Conservation (phyloP, 192 early-diverging fungal species). For the Linnemannia zychae region DNA sequence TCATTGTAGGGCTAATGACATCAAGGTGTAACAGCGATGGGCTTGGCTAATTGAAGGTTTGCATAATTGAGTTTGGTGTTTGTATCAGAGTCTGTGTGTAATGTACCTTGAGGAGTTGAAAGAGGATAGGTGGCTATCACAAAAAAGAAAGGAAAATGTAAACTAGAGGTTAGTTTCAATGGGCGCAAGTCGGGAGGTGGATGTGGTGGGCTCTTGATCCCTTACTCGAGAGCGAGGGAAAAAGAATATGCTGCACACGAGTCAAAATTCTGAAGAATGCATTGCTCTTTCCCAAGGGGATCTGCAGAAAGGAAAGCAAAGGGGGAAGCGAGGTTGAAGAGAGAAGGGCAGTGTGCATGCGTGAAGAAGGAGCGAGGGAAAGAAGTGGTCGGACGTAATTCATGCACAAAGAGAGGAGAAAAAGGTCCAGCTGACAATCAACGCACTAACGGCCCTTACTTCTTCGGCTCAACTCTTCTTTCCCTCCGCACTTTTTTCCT, state of each 20-base stretch:
- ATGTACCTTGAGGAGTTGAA: slow-evolving; percentile 48
- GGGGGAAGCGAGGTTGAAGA: too few species aligned
- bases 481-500: background rate
- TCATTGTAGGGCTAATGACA: background rate
- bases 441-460: background rate
- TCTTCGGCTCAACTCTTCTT: background rate
- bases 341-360: background rate
- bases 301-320: background rate
- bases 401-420: background rate
- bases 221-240: background rate
- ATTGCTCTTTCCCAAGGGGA: background rate
- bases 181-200: background rate
- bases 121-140: slow-evolving; percentile 52
- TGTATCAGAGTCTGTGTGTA: background rate
- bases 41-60: background rate
- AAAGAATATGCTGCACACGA: background rate
- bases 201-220: background rate
- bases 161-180: background rate
- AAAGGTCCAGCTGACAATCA: slow-evolving; percentile 30
- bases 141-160: background rate
- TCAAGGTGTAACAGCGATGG: too few species aligned
- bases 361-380: background rate
- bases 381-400: background rate
- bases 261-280: background rate
- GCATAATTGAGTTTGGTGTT: background rate